Evolutionary conservation across 2,329 filamentous ascomycete species (phyloP).

Genomic region (Fusarium stilboides): DNA sequence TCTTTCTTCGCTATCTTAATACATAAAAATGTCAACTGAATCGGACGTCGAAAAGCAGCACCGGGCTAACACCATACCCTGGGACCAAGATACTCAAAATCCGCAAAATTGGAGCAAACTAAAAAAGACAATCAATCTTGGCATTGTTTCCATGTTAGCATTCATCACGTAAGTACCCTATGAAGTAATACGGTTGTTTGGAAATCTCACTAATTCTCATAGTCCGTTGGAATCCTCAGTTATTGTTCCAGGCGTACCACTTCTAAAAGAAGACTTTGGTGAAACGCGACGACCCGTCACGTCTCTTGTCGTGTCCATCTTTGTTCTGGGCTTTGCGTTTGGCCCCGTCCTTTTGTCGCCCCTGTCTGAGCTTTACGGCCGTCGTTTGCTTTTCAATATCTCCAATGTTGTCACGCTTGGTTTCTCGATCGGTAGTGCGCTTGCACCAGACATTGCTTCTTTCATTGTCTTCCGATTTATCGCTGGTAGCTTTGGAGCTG

Average conservation of each 20-base stretch:
- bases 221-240: conserved; percentile 19
- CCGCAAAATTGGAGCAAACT: conserved; percentile 19
- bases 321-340: conserved; percentile 24
- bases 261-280: conserved; percentile 17
- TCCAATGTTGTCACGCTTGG: conserved; percentile 11
- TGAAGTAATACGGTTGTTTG: fast-evolving
- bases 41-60: conserved; percentile 11
- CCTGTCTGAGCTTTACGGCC: conserved; percentile 19
- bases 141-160: conserved; percentile 4
- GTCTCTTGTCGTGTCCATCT: conserved; percentile 18
- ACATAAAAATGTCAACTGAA: not conserved
- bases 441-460: not conserved
- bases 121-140: conserved; percentile 10
- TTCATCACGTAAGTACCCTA: conserved; percentile 11
- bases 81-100: conserved; percentile 8
- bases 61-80: not conserved
- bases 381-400: conserved; percentile 20
- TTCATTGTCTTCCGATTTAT: conserved; percentile 27
- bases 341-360: conserved; percentile 18
- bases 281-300: conserved; percentile 33
- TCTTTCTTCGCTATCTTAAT: not conserved
- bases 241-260: conserved; percentile 21
- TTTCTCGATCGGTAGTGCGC: conserved; percentile 13
- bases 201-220: not conserved
- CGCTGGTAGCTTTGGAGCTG: conserved; percentile 16